Evolutionary conservation across 1,139 yeast species (phyloP), one percentile per base, ranked within the genome.

Genomic region (Debaryomycetaceae sp.): DNA sequence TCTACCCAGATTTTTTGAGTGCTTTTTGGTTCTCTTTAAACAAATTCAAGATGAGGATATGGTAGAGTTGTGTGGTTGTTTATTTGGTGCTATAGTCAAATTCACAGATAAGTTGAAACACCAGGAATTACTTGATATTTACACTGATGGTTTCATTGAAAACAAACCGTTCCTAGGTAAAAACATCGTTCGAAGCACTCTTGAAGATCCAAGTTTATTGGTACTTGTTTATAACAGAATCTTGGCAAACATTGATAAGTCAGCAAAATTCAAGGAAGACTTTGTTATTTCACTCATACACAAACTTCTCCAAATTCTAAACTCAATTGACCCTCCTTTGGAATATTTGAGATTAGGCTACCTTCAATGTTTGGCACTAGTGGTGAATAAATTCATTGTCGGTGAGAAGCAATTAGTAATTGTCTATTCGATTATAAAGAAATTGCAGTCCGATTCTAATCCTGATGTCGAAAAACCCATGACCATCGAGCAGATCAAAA

Each of bases 311-410:
- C 34, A 44, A 1, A 47, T 65, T 4, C 48, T 68, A 5, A 50
- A 51, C n/a, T 35, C 44, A 5, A 37, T 37, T 13, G 30, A 41
- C 2, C 40, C 36, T 4, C 39, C 38, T 9, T 57, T 58, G 35
- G 65, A 49, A 42, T 69, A 67, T 40, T 60, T 70, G 37, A 75
- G 81, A 52, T 62, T 83, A 20, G 81, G 81, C 1, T 84, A 85
- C 52, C 67, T 87, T 39, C 83, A 87, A 54, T 62, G 78, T 14
- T 56, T 86, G 17, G 69, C 87, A 3, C 58, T 87, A 31, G 46
- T 84, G 23, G 65, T 78, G n/a, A 88, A 88, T 59, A 74, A 74
- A 47, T 73, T 65, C 48, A 41, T 50, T 5, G 40, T 33, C 13
- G 37, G 40, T 5, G 45, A 49, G 9, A 54, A 52, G 17, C 41